Evolutionary conservation across 306 rosid genomes (phyloP), one percentile per base, ranked within the genome.

Genomic region (Malus domestica): DNA sequence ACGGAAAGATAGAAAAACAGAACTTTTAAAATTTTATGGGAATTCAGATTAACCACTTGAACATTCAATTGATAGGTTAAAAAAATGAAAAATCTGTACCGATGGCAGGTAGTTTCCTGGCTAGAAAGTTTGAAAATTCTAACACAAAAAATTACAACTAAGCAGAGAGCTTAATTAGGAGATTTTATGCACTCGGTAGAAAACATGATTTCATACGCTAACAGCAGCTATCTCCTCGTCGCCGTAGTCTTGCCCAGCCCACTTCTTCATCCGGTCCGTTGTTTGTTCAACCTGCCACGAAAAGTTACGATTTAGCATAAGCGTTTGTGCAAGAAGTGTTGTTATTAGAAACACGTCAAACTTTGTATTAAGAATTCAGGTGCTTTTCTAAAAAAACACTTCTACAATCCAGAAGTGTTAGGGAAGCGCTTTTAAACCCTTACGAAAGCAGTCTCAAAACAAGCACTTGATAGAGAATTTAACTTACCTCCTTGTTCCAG

Each of bases 401-500:
- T 49, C 8, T 15, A 15, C 20, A 49, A 49, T 4, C 54, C 0
- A 49, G 7, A 49, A 49, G 20, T 16, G 54, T 49, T 15, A 45
- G 54, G 5, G 0, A 49, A 49, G 55, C 3, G 55, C 20, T 49
- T 49, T 15, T 49, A 49, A 49, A 49, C 55, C 55, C 55, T 49
- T 49, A 0, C 20, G 8, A 6, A 1, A 46, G 52, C 7, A 46
- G 16, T 49, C 20, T 49, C 54, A 49, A 2, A 15, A 15, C 54
- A 49, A 5, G 19, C 19, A 46, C 54, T 46, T 14, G 2, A 2
- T 46, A 4, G 18, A 62, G 19, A 60, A 49, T 54, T 75, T 45
- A 12, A 52, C 75, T 80, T 74, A 80, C 90, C 89, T 89, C 93
- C 60, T 86, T 82, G 64, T 49, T 85, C 93, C 93, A 89, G 76